Base-by-base conservation (phyloP, 352 stramenopile species). In the Globisporangium viniferum region DNA sequence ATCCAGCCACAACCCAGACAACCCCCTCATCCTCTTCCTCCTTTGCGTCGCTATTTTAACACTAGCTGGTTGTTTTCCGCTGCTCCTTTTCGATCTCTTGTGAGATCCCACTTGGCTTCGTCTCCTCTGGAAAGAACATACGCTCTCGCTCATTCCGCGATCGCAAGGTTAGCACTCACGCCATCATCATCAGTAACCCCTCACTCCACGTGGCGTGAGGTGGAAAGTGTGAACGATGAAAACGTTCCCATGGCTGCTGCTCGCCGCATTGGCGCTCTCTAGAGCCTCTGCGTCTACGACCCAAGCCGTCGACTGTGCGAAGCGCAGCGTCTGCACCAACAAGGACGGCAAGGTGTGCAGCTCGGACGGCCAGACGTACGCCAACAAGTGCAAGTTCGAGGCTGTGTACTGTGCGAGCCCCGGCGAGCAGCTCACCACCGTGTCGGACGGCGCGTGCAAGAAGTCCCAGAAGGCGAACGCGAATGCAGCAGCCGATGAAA, bases 341-440 rank as follows among this genome's bases (percentile, higher is more conserved):
- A 58, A 73, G 35, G 76, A 75, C 59, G 46, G 64, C n/a, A 80
- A 81, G 5, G 77, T 91, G 10, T 91, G 83, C 57, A 81, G 67
- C 20, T 88, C 83, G 10, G 73, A 90, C 62, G 77, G 79, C 33
- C 33, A 73, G 22, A 90, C 83, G 6, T 91, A 89, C 72, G 36
- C 41, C 41, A 89, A 86, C 69, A 70, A 74, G 61, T 90, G 83
- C 66, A 51, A 69, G 35, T 80, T 91, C 39, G 73, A 81, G n/a
- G 68, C 55, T 35, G 73, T 71, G 3, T 73, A 79, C 56, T 91
- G 82, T 67, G 14, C 58, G 14, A 67, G 65, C 10, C 66, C 55
- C 0, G 58, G 73, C 22, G 61, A 66, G 20, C 71, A 67, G 67
- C 51, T 84, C 9, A 24, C 58, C 14, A 78, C 80, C 41, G 65